Evolutionary conservation across 129 eudicot genomes (phyloP), one percentile per base, ranked within the genome.

Genomic region (Solidago caesia): DNA sequence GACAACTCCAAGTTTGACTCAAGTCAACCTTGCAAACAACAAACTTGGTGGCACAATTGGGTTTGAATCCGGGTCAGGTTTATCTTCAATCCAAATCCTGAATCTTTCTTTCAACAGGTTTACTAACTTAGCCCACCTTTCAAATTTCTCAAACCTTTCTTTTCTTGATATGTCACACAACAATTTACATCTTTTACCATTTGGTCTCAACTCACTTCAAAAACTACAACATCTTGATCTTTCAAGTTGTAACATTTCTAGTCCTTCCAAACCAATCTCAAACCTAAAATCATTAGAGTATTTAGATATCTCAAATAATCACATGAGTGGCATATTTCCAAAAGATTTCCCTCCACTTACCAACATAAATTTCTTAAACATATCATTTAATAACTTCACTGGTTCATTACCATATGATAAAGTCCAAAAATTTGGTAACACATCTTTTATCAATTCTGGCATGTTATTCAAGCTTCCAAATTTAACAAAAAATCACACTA

Each of bases 41-140:
- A 79, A 78, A 65, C 83, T 91, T 26, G 97, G 97, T 53, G 95
- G 95, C 53, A 59, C 84, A 14, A 79, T 88, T 67, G 94, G 86
- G 39, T 69, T 72, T 46, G 72, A 71, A 64, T 67, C 81, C 68
- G 72, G 85, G 44, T 58, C 71, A 39, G 75, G 74, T 71, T 41
- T 66, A 41, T 87, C 89, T 6, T 70, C 89, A 7, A 80, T 88
- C 45, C 87, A 75, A 66, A 60, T 61, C 8, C 86, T 95, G 4
- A 76, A 89, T 76, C 80, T 95, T 63, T 88, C 99, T 4, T 76
- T 9, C 39, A 93, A 93, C 70, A 86, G 96, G 89, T 93, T 93
- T 80, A 93, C 89, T 26, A 88, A 78, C 47, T 71, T 88, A 52
- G 86, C 82, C 63, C 80, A 65, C 44, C 68, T 88, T 0, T 83